Evolutionary conservation across 2,329 filamentous ascomycete species (phyloP).

Genomic region (Colletotrichum sp.): DNA sequence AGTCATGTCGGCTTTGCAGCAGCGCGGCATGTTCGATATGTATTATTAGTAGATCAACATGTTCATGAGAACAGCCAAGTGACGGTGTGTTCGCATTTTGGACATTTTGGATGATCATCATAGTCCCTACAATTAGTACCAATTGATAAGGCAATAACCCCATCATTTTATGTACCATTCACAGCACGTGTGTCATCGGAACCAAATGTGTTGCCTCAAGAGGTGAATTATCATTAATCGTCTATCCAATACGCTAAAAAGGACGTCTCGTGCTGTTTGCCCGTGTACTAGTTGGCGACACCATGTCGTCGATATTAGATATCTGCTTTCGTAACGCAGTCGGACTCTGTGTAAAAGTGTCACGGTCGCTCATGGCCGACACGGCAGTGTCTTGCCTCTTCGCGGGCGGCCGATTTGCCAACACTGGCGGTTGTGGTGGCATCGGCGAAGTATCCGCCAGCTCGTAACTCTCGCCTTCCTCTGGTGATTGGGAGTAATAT

Average conservation of each 20-base stretch:
- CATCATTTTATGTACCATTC: neutral
- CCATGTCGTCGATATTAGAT: neutral
- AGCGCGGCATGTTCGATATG: neutral
- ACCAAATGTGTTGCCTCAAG: neutral
- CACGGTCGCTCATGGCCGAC: neutral
- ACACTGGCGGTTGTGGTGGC: neutral
- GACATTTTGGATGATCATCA: neutral
- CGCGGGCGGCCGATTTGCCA: neutral
- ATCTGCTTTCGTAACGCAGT: neutral
- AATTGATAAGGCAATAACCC: neutral
- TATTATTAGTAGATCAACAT: neutral
- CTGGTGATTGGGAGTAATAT: neutral
- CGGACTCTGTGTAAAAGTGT: neutral
- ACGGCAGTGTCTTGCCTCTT: neutral
- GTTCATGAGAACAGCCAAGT: neutral
- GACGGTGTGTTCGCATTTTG: neutral
- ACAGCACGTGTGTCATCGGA: too few species aligned
- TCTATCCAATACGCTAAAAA: slow-evolving; percentile 14
- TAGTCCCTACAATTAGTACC: neutral
- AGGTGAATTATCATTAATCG: slow-evolving; percentile 20
- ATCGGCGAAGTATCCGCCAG: slow-evolving; percentile 9
- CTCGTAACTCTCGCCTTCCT: slow-evolving; percentile 11
- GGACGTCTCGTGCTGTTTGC: slow-evolving; percentile 3
- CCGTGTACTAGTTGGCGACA: slow-evolving; percentile 13
- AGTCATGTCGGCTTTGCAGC: neutral